These are phyloP conservation scores for Ulota crispa DNA, from an alignment of 225 moss, liverwort and hornwort species.

Conservation along the genomic window DNA sequence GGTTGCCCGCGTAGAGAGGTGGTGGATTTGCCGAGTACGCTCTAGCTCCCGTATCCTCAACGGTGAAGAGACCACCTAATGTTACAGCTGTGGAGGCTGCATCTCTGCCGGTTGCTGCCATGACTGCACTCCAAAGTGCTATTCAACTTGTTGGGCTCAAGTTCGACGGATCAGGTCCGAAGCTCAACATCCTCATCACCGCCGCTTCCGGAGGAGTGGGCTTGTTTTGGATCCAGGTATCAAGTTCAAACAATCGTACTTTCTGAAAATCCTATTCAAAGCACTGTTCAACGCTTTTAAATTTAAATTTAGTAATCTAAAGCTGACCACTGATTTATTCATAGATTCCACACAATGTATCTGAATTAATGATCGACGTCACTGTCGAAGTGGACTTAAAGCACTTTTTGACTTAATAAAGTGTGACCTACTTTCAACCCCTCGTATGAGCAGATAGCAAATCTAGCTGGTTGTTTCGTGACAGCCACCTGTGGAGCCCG, in stretches of 20 bases:
- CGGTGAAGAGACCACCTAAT: constrained; percentile 53
- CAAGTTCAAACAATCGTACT: background rate
- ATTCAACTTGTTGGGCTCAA: constrained; percentile 55
- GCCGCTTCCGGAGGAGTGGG: constrained; percentile 85
- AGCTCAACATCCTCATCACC: constrained; percentile 62
- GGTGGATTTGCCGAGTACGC: constrained; percentile 73
- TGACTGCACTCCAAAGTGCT: constrained; percentile 68
- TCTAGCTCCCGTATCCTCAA: constrained; percentile 47
- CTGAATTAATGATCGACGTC: background rate
- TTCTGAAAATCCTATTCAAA: background rate
- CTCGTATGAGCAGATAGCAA: constrained; percentile 58
- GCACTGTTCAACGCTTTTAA: background rate
- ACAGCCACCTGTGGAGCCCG: constrained; percentile 72
- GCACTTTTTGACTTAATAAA: background rate
- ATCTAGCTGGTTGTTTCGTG: constrained; percentile 73
- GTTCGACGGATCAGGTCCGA: constrained; percentile 69
- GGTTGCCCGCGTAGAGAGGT: constrained; percentile 31
- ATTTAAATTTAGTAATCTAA: too few relatives aligned
- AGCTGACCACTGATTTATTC: background rate
- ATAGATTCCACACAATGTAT: background rate
- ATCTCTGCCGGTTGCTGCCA: constrained; percentile 63
- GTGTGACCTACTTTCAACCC: background rate
- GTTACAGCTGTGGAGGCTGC: constrained; percentile 67
- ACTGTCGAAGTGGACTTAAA: background rate
- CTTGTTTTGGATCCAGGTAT: constrained; percentile 71